phyloP scores from a whole-genome alignment of 345 rosid genomes.

The Punica granatum region DNA sequence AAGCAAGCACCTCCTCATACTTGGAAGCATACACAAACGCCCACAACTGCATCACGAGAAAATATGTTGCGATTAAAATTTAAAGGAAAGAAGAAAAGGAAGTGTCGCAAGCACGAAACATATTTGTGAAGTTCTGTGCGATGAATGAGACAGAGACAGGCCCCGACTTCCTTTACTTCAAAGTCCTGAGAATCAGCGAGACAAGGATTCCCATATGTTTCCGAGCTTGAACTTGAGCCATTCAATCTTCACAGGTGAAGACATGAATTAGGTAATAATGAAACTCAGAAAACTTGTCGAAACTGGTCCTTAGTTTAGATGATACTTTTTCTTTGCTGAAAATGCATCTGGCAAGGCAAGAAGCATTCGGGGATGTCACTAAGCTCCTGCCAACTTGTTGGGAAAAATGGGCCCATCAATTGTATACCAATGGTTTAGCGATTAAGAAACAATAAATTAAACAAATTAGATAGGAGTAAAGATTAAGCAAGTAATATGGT shows the following conservation, averaged over 20 bases:
- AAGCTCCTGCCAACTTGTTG: too few relatives aligned
- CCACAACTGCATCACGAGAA: constrained; percentile 54
- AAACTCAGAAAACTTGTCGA: background rate
- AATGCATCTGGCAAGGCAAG: too few relatives aligned
- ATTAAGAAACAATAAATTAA: too few relatives aligned
- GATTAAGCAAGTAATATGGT: too few relatives aligned
- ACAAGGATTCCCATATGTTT: constrained; percentile 87
- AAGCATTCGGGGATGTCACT: too few relatives aligned
- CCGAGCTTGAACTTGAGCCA: constrained; percentile 92
- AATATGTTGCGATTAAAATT: background rate
- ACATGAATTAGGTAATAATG: constrained; percentile 10
- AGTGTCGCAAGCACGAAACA: background rate
- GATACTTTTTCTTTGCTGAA: too few relatives aligned
- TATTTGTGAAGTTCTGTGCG: background rate
- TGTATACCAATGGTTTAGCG: too few relatives aligned
- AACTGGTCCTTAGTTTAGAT: too few relatives aligned
- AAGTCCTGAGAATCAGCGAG: constrained; percentile 73
- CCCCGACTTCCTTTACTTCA: constrained; percentile 88
- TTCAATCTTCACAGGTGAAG: constrained; percentile 40
- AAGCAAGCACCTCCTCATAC: constrained; percentile 73
- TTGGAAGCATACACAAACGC: constrained; percentile 75
- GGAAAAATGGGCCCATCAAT: too few relatives aligned
- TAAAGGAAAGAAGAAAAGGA: background rate
- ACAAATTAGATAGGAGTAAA: too few relatives aligned
- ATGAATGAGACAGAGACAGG: constrained; percentile 5